A percentile compares a stretch with the other conserved stretches of the same genome.
phyloP scores from a whole-genome alignment of 768 basidiomycete genomes.

The Fistulinella prunicolor region DNA sequence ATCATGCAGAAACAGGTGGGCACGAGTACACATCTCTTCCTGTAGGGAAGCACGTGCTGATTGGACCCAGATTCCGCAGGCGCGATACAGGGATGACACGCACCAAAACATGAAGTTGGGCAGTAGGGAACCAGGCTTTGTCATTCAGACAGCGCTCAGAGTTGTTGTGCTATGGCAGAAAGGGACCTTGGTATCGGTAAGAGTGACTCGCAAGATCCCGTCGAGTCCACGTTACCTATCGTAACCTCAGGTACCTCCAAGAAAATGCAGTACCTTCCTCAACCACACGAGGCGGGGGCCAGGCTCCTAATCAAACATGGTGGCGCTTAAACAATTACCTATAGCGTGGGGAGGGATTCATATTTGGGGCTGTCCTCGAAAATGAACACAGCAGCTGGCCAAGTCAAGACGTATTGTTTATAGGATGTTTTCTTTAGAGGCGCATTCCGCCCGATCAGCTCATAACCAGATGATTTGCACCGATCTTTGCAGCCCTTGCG shows the following conservation, averaged over 20 bases:
- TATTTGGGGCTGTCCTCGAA: not conserved
- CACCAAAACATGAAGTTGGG: conserved; percentile 2
- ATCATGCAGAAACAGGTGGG: conserved; percentile 22
- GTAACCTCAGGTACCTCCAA: conserved; percentile 25
- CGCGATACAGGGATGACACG: conserved; percentile 11
- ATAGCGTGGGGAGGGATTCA: conserved; percentile 14
- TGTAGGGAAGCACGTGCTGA: conserved; percentile 26
- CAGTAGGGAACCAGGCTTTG: conserved; percentile 15
- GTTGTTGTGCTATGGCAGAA: conserved; percentile 16
- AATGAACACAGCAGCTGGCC: not conserved
- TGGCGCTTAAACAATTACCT: not conserved
- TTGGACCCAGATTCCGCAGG: conserved; percentile 17
- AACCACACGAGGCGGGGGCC: conserved; percentile 17
- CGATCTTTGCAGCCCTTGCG: not conserved
- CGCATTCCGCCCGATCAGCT: conserved; percentile 1
- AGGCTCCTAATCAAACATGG: conserved; percentile 12
- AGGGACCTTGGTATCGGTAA: conserved; percentile 23
- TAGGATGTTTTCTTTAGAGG: not conserved
- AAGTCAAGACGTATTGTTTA: conserved; percentile 1
- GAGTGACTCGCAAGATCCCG: not conserved
- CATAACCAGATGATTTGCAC: conserved; percentile 2
- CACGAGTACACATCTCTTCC: conserved; percentile 15
- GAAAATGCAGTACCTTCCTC: conserved; percentile 7
- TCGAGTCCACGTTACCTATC: conserved; percentile 7
- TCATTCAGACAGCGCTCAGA: conserved; percentile 24